These are phyloP conservation scores for Oryza glaberrima DNA, from an alignment of 176 grass and related monocot genomes.

Conservation along the genomic window DNA sequence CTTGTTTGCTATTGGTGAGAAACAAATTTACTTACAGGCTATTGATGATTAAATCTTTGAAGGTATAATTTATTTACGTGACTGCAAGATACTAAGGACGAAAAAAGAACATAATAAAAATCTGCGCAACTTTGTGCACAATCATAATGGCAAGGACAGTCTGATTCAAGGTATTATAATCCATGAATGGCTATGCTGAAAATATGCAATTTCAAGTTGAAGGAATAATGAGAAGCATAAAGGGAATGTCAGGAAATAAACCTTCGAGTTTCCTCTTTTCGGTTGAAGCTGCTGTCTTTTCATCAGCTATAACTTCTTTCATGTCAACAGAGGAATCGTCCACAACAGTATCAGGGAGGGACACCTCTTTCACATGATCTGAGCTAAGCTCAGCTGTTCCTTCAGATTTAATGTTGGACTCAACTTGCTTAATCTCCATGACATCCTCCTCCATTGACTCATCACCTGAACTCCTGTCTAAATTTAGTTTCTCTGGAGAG, in stretches of 20 bases:
- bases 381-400: slow-evolving; percentile 55
- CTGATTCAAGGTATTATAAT: not conserved
- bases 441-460: slow-evolving; percentile 99
- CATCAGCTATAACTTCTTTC: slow-evolving; percentile 67
- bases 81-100: not conserved
- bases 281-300: slow-evolving; percentile 42
- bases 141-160: slow-evolving; percentile 24
- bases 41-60: not conserved
- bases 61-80: not conserved
- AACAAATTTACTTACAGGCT: not conserved
- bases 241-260: slow-evolving; percentile 28
- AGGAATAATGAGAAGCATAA: not conserved
- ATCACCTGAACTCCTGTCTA: slow-evolving; percentile 99
- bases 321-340: slow-evolving; percentile 45
- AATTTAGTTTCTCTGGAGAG: slow-evolving; percentile 94
- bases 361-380: slow-evolving; percentile 54
- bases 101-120: not conserved
- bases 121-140: slow-evolving; percentile 11
- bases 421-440: slow-evolving; percentile 68
- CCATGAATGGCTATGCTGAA: not conserved
- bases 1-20: not conserved
- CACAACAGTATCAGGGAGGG: slow-evolving; percentile 49
- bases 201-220: not conserved
- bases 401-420: slow-evolving; percentile 63
- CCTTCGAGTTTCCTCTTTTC: slow-evolving; percentile 99